Base-by-base conservation (phyloP, 345 rosid genomes). In the Mallotus nudiflorus region DNA sequence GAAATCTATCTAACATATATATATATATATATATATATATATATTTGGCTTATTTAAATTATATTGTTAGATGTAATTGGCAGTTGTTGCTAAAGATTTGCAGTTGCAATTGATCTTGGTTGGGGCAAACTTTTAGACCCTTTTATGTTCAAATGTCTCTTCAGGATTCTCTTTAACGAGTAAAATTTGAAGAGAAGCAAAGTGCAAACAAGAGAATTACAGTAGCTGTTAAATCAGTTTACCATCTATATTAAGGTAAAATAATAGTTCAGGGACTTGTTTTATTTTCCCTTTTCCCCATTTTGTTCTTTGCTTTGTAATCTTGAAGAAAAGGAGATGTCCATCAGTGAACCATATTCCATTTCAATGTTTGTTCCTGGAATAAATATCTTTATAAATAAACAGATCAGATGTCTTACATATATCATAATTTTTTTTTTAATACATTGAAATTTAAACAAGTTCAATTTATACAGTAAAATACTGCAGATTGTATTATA, bases 81-180 rank as follows among this genome's bases (percentile, higher is more conserved):
- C 22, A 11, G 45, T 22, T 22, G n/a, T 45, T 24, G 67, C 33
- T 42, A 44, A 16, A 42, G 11, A 22, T 12, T 37, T 59, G 6
- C 6, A n/a, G n/a, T 57, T 29, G 39, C 31, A 4, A 5, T 42
- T n/a, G n/a, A n/a, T n/a, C n/a, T 33, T 42, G 46, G 46, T 42
- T 42, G 46, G 46, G 14, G 46, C 13, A 42, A 42, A 3, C 46
- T 42, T 5, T 70, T 25, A 49, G 51, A 37, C 6, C 33, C 12
- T 35, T 51, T 33, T 66, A 27, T n/a, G 5, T 54, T 50, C n/a
- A 22, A 19, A 9, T 54, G 53, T 28, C 58, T 54, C 63, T 45
- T 55, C 76, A 65, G 76, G 76, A 13, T 65, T 53, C 69, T 55
- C 76, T 19, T 65, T 65, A 33, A 65, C 28, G 56, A 72, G 75